phyloP scores from a whole-genome alignment of 306 rosid species.

The Quercus alba region DNA sequence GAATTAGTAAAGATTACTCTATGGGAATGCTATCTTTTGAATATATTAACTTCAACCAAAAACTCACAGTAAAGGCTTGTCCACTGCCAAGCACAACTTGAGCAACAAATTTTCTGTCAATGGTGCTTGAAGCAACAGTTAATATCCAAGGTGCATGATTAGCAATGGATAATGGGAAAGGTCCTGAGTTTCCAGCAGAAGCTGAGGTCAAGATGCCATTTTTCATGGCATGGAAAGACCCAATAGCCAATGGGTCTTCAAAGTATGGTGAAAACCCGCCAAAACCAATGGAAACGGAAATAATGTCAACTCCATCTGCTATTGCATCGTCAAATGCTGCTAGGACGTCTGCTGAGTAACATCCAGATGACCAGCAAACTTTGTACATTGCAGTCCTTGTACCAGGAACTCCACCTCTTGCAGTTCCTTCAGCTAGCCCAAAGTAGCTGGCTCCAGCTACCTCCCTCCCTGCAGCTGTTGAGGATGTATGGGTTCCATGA shows the following conservation, averaged over 20 bases:
- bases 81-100: slow-evolving; percentile 32
- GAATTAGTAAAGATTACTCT: background rate
- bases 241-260: slow-evolving; percentile 26
- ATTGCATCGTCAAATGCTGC: slow-evolving; percentile 37
- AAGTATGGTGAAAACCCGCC: background rate
- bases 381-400: slow-evolving; percentile 32
- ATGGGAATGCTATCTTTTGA: background rate
- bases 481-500: slow-evolving; percentile 35
- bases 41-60: background rate
- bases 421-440: slow-evolving; percentile 32
- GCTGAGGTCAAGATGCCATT: slow-evolving; percentile 20
- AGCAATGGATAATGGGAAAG: background rate
- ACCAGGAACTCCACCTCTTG: slow-evolving; percentile 28
- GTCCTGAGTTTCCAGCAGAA: slow-evolving; percentile 35
- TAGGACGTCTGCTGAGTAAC: slow-evolving; percentile 11
- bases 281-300: slow-evolving; percentile 25
- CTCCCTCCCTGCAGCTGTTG: slow-evolving; percentile 33
- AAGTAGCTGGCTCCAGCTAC: slow-evolving; percentile 21
- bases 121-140: slow-evolving; percentile 35
- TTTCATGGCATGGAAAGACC: slow-evolving; percentile 34
- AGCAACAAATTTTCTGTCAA: slow-evolving; percentile 24
- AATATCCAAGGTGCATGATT: slow-evolving; percentile 36
- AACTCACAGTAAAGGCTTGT: slow-evolving; percentile 10
- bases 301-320: slow-evolving; percentile 29
- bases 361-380: slow-evolving; percentile 26